Percentiles rank a stretch among this genome's conserved stretches.
These are phyloP conservation scores for Xerocomus potaroensis DNA, from an alignment of 768 basidiomycete species.

Conservation along the genomic window DNA sequence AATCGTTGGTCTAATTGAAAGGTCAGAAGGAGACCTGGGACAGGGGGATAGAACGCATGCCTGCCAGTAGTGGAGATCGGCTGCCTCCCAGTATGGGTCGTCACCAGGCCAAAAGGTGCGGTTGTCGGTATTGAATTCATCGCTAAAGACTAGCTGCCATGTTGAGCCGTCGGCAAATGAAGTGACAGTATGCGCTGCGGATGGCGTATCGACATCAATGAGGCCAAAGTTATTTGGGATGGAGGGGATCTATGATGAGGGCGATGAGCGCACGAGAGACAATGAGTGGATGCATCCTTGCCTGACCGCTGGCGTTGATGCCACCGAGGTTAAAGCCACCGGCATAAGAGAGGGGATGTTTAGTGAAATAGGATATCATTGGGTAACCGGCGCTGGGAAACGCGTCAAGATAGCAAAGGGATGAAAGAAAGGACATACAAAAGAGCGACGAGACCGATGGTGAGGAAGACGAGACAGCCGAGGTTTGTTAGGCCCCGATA, in stretches of 20 bases:
- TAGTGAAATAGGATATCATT: conserved; percentile 52
- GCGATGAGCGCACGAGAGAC: background rate
- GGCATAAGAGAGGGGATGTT: conserved; percentile 39
- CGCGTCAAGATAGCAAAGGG: background rate
- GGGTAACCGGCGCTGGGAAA: conserved; percentile 57
- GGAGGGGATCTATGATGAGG: conserved; percentile 43
- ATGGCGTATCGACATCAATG: conserved; percentile 75
- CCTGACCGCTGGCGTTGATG: conserved; percentile 73
- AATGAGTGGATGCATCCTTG: conserved; percentile 13
- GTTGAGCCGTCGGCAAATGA: conserved; percentile 52
- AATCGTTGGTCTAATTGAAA: conserved; percentile 51
- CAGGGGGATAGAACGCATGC: conserved; percentile 27
- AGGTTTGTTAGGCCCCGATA: conserved; percentile 67
- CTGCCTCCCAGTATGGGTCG: conserved; percentile 89
- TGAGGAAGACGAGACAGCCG: conserved; percentile 59
- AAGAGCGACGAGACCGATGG: conserved; percentile 48
- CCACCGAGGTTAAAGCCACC: conserved; percentile 75
- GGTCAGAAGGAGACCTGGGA: conserved; percentile 2
- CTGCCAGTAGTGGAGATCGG: conserved; percentile 76
- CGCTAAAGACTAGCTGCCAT: conserved; percentile 75
- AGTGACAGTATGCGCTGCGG: conserved; percentile 46
- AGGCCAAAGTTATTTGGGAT: conserved; percentile 64
- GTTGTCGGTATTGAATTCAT: conserved; percentile 81
- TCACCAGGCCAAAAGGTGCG: conserved; percentile 77
- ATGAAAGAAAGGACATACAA: conserved; percentile 43